A percentile compares a stretch with the other conserved stretches of the same genome.
Evolutionary conservation across 805 yeast species (phyloP).

Genomic region (Yarrowia keelungensis): DNA sequence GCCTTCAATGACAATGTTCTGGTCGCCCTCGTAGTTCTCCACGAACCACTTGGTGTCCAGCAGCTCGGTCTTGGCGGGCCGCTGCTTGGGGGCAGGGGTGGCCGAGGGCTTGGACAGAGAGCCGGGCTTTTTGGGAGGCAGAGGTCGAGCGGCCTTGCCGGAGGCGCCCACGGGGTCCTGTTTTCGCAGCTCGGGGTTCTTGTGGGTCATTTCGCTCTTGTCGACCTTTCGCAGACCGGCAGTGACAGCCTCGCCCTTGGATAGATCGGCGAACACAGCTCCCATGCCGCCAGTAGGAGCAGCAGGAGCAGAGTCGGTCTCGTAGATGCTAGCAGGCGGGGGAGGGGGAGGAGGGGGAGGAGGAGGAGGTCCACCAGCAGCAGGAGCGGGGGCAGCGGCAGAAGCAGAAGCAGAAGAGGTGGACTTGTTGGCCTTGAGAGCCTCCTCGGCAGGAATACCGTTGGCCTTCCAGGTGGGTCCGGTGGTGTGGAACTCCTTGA

Average conservation of each 20-base stretch:
- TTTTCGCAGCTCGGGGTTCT: constrained; percentile 80
- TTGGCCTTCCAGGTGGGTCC: constrained; percentile 82
- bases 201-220: constrained; percentile 91
- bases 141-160: constrained; percentile 59
- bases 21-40: constrained; percentile 72
- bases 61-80: constrained; percentile 68
- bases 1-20: constrained; percentile 75
- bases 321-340: constrained; percentile 77
- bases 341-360: constrained; percentile 94
- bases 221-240: constrained; percentile 90
- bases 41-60: constrained; percentile 89
- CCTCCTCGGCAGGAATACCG: constrained; percentile 65
- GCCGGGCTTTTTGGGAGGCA: constrained; percentile 84
- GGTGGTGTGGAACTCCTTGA: constrained; percentile 76
- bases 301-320: constrained; percentile 46
- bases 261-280: constrained; percentile 92
- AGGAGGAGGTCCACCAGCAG: constrained; percentile 52
- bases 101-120: constrained; percentile 54
- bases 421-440: constrained; percentile 46
- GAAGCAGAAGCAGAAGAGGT: constrained; percentile 48
- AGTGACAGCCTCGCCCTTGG: constrained; percentile 84
- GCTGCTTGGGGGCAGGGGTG: constrained; percentile 47
- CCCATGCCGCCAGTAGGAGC: constrained; percentile 62
- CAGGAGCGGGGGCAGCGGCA: constrained; percentile 54
- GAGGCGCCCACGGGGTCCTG: constrained; percentile 57